These are phyloP conservation scores for Alternaria sp. DNA, from an alignment of 2,329 filamentous ascomycete genomes.

Conservation along the genomic window DNA sequence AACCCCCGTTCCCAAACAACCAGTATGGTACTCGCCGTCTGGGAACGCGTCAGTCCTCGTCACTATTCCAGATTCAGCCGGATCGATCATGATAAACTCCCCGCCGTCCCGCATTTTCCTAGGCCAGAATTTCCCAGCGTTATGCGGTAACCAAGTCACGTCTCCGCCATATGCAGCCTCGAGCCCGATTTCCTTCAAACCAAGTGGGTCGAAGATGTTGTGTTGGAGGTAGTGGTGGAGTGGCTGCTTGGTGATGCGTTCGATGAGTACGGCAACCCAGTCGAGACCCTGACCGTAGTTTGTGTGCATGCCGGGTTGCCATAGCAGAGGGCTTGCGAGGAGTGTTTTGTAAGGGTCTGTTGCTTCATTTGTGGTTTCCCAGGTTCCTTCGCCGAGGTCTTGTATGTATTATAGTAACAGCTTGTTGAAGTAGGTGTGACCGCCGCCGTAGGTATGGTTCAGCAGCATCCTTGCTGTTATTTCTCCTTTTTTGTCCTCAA, in stretches of 20 bases:
- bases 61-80: slow-evolving; percentile 14
- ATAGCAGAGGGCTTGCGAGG: slow-evolving; percentile 32
- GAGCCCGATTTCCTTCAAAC: slow-evolving; percentile 23
- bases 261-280: slow-evolving; percentile 60
- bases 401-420: slow-evolving; percentile 44
- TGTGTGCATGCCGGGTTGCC: slow-evolving; percentile 59
- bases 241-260: slow-evolving; percentile 50
- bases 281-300: slow-evolving; percentile 61
- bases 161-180: slow-evolving; percentile 42
- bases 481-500: slow-evolving; percentile 22
- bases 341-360: slow-evolving; percentile 22
- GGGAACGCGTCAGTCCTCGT: slow-evolving; percentile 28
- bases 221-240: slow-evolving; percentile 43
- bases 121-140: slow-evolving; percentile 59
- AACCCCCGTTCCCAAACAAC: slow-evolving; percentile 34
- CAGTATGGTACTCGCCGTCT: slow-evolving; percentile 24
- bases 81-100: slow-evolving; percentile 24
- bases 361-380: slow-evolving; percentile 26
- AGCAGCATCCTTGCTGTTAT: slow-evolving; percentile 52
- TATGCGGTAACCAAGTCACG: slow-evolving; percentile 47
- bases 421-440: slow-evolving; percentile 54
- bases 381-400: slow-evolving; percentile 16
- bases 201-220: slow-evolving; percentile 33
- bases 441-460: slow-evolving; percentile 60
- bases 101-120: slow-evolving; percentile 59